Evolutionary conservation across 345 rosid species (phyloP), one percentile per base, ranked within the genome.

Genomic region (Heritiera fomes): DNA sequence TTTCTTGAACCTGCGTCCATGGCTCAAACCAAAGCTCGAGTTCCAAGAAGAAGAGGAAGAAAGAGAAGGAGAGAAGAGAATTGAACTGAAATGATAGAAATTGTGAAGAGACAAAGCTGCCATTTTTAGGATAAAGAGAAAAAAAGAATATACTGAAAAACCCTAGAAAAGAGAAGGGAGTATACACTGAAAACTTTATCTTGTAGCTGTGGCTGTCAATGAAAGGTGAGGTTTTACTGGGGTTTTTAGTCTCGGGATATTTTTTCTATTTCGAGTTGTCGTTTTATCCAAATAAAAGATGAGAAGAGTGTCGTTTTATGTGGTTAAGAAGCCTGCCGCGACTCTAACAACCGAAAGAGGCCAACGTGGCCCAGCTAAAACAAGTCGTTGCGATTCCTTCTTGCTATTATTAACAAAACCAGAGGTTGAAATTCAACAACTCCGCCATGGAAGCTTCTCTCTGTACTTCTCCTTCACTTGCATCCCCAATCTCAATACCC

Each of bases 81-180:
- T 10, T 45, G 86, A 83, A 70, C 65, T 77, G 52, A 84, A 78
- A 68, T 81, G 43, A 73, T 76, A 74, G 50, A 80, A 79, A 68
- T 81, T 55, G 49, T 75, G 76, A 52, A 87, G 64, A 79, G 87
- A 86, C 71, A 87, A 80, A 80, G 79, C 78, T 81, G 89, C 86
- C 94, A 89, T 89, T 64, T 67, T n/a, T 43, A 12, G 78, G 59
- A 43, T 10, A 55, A 28, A 23, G 43, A 43, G 40, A 76, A 68
- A 67, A 79, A 61, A 49, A 79, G 86, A 86, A 87, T 83, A 86
- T 85, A 80, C 86, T 78, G 87, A 81, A 79, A 84, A 87, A 79
- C 93, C 90, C 91, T 83, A 77, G 14, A 41, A 68, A 55, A 28
- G 59, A 34, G 61, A 62, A 9, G 10, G 18, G 62, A 62, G 47